phyloP scores from a whole-genome alignment of 805 yeast genomes.

The Pichia paraexigua region DNA sequence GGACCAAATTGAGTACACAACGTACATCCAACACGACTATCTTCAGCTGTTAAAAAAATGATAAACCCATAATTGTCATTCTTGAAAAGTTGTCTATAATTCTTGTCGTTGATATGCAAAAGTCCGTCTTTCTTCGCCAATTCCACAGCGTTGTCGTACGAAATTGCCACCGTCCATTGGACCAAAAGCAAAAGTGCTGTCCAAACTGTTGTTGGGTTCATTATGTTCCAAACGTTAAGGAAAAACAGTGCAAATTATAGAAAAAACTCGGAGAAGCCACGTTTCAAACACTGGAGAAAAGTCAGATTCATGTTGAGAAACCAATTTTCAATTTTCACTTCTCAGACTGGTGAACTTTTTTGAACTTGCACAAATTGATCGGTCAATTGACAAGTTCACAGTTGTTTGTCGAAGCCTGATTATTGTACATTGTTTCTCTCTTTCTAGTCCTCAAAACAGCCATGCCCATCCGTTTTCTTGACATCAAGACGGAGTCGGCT shows the following conservation, averaged over 20 bases:
- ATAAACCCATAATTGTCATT: conserved; percentile 65
- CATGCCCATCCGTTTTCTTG: neutral
- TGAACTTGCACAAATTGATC: too few relatives aligned
- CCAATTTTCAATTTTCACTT: neutral
- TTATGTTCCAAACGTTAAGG: neutral
- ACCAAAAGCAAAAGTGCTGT: neutral
- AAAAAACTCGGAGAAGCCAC: neutral
- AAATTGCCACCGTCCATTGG: conserved; percentile 13
- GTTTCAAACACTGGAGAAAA: neutral
- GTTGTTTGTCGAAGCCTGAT: neutral
- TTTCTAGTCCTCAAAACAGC: neutral
- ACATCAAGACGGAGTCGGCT: neutral
- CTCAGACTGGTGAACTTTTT: neutral
- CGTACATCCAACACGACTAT: conserved; percentile 66
- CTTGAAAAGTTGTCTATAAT: conserved; percentile 45
- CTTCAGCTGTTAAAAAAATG: conserved; percentile 63
- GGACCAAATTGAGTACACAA: conserved; percentile 70
- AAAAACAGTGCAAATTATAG: neutral
- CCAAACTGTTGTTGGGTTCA: neutral
- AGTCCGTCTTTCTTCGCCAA: conserved; percentile 11
- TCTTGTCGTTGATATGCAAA: conserved; percentile 43
- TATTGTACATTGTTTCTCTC: too few relatives aligned
- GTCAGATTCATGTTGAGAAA: neutral
- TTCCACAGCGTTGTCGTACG: conserved; percentile 14
- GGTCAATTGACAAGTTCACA: neutral